A percentile compares a stretch with the other conserved stretches of the same genome.
Conservation (phyloP, 1,139 yeast species). For the Diutina rugosa region DNA sequence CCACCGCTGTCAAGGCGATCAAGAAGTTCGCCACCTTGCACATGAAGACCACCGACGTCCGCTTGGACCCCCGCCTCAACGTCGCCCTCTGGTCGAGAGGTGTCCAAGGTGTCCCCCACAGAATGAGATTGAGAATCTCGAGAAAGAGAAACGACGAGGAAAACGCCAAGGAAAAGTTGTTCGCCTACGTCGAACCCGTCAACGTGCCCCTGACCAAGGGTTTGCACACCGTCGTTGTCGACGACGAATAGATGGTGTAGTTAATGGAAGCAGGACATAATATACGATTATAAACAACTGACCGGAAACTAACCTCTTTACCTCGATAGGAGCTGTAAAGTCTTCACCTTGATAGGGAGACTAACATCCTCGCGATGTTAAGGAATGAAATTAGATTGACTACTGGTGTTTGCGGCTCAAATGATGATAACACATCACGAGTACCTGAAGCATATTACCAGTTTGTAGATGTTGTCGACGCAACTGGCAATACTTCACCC, state of each 20-base stretch:
- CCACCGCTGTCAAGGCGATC: slow-evolving; percentile 98
- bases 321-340: no score
- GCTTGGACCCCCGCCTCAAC: slow-evolving; percentile 97
- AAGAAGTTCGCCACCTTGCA: slow-evolving; percentile 97
- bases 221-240: slow-evolving; percentile 94
- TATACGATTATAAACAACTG: background rate
- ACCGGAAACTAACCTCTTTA: no score
- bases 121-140: slow-evolving; percentile 97
- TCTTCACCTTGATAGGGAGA: no score
- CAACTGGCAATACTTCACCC: no score
- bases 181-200: slow-evolving; percentile 97
- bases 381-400: no score
- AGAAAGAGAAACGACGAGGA: slow-evolving; percentile 99
- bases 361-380: no score
- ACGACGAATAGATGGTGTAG: slow-evolving; percentile 45
- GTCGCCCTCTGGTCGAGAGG: slow-evolving; percentile 99
- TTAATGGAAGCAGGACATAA: background rate
- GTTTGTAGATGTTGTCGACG: no score
- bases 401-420: no score
- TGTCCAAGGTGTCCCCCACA: slow-evolving; percentile 97
- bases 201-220: slow-evolving; percentile 93
- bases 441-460: no score
- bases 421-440: no score
- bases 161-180: slow-evolving; percentile 96
- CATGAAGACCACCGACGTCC: slow-evolving; percentile 99